Base-by-base conservation (phyloP, 306 rosid species). In the Vigna hirtella region DNA sequence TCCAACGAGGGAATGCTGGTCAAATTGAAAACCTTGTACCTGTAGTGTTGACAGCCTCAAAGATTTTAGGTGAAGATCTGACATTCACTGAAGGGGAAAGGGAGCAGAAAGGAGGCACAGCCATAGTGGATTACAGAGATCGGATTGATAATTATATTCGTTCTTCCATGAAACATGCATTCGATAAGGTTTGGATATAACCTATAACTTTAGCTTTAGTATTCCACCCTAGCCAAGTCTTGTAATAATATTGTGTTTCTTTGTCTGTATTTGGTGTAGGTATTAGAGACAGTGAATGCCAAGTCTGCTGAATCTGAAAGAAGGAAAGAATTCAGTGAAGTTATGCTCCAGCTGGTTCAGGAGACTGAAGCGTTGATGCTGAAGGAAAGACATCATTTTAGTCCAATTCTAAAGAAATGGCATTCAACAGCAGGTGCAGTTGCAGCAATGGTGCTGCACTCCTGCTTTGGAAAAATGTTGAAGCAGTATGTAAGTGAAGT, bases 1-100 rank as follows among this genome's bases (percentile, higher is more conserved):
- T 95, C 77, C 85, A 77, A 64, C 87, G 89, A 73, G 98, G 96
- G 13, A 90, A 86, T 34, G 88, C 68, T 56, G 69, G 81, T 16
- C 98, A 92, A 70, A 79, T 95, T 11, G 98, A 95, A 73, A 86
- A 84, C 77, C 87, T 95, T 81, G 87, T 95, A 70, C 98, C 98
- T 43, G 8, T 92, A 42, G 92, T 84, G 50, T 77, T 92, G 76
- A 77, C 89, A 1, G 85, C 86, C 7, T 85, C 90, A 0, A 89
- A 58, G 81, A 90, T 90, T 76, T 81, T 89, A 62, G 93, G 92
- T 30, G 93, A 91, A 62, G 87, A 89, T 81, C 86, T 91, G 48
- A 77, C 85, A 10, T 79, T 91, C 87, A 74, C 79, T 3, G 93
- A 90, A 32, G 90, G 90, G 28, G 81, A 50, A 12, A 77, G 83